A percentile compares a stretch with the other conserved stretches of the same genome.
phyloP scores from a whole-genome alignment of 208 protist species.

The Tritrichomonas foetus region DNA sequence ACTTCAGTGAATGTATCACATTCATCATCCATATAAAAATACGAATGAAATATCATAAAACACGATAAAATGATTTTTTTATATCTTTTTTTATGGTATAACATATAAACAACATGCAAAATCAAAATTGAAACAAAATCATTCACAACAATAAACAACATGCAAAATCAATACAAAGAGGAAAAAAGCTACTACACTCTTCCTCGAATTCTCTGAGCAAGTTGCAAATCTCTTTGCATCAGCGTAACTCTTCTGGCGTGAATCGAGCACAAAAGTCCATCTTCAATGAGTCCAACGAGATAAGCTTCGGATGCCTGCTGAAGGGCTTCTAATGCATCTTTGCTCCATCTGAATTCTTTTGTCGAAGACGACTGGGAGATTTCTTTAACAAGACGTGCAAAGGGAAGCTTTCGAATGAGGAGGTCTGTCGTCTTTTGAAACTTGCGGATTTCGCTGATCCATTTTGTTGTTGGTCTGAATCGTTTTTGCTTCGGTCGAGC shows the following conservation, averaged over 20 bases:
- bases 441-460: constrained; percentile 55
- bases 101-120: too few species aligned
- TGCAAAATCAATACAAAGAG: too few species aligned
- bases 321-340: constrained; percentile 44
- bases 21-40: too few species aligned
- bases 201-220: constrained; percentile 91
- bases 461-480: constrained; percentile 45
- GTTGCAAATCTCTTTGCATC: constrained; percentile 95
- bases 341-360: constrained; percentile 45
- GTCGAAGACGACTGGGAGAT: not conserved
- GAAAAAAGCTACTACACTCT: too few species aligned
- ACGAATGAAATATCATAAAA: too few species aligned
- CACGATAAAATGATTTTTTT: too few species aligned
- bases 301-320: constrained; percentile 62
- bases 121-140: too few species aligned
- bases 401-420: constrained; percentile 57
- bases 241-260: constrained; percentile 95
- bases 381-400: constrained; percentile 50
- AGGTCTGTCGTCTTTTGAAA: constrained; percentile 56
- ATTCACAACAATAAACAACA: too few species aligned
- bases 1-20: too few species aligned
- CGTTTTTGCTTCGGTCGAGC: not conserved
- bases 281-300: constrained; percentile 60
- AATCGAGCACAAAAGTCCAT: constrained; percentile 83
- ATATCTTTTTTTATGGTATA: too few species aligned